Evolutionary conservation across 2,329 filamentous ascomycete species (phyloP), one percentile per base, ranked within the genome.

Genomic region (Aspergillus phoenicis): DNA sequence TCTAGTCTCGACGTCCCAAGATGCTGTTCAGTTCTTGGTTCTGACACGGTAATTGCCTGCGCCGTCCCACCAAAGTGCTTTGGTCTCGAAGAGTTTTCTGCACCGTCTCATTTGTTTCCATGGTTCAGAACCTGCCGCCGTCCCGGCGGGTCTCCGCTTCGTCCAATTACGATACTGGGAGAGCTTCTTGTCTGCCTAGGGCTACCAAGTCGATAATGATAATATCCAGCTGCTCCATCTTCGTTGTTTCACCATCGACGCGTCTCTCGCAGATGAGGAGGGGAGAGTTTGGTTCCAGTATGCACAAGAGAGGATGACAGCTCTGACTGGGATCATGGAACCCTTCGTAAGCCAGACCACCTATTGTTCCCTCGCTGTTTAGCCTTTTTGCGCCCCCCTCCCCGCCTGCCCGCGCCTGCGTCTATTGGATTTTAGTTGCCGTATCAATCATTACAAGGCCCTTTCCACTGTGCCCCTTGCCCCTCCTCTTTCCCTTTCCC

Each of bases 181-280:
- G 61, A 64, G 30, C 52, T 61, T 52, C 52, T 66, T 58, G 67
- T 59, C 62, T 62, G 54, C 68, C 61, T 71, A 94, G 89, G 91
- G 90, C 51, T 96, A 90, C 72, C 81, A 86, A 48, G 83, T 84
- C 20, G 87, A 91, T 60, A 91, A 97, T 72, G 81, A 85, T 45
- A 90, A 97, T 67, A 93, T 97, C 70, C 87, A 88, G 58, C 83
- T 97, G 56, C 82, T 97, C 58, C 90, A 92, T 68, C 82, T 97
- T 71, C 85, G 88, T 62, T 95, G 89, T 74, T 97, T 90, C 73
- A 93, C 90, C 0, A 77, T 96, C 22, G 84, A 86, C 39, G 87
- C 82, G 61, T 86, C 87, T 71, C 77, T 97, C 38, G 74, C 82
- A 11, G 91, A 93, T 68, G 76, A 82, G 8, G 81, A 91, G 33